A percentile compares a stretch with the other conserved stretches of the same genome.
Conservation (phyloP, 139 green algal genomes). For the Micractinium conductrix region DNA sequence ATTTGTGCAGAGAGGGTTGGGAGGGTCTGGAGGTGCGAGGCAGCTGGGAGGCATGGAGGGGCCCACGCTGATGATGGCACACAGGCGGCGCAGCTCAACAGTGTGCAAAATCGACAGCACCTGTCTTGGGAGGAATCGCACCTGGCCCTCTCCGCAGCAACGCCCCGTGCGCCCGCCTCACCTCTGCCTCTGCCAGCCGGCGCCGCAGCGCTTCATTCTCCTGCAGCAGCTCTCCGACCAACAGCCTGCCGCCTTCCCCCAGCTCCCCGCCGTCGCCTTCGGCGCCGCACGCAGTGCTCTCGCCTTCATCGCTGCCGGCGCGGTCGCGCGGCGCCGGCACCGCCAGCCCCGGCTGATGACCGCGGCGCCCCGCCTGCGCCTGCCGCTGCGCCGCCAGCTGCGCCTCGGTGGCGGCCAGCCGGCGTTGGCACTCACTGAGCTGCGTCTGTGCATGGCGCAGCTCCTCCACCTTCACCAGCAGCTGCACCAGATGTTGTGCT, state of each 20-base stretch:
- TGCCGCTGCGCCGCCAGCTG: background rate
- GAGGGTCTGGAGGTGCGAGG: too few relatives aligned
- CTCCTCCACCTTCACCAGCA: constrained; percentile 19
- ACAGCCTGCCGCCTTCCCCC: background rate
- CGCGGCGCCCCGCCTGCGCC: background rate
- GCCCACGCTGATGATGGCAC: too few relatives aligned
- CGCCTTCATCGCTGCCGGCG: background rate
- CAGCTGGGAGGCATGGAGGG: too few relatives aligned
- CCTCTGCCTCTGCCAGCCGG: constrained; percentile 54
- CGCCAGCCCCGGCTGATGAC: background rate
- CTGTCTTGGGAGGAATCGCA: too few relatives aligned
- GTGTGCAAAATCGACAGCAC: too few relatives aligned
- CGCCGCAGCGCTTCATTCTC: constrained; percentile 51
- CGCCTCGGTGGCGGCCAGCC: background rate
- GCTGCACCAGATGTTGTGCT: too few relatives aligned
- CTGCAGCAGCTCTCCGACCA: constrained; percentile 55
- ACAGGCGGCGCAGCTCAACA: too few relatives aligned
- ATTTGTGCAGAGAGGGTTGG: background rate
- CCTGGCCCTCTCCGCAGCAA: too few relatives aligned
- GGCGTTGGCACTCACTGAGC: constrained; percentile 65
- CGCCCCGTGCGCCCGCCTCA: constrained; percentile 42
- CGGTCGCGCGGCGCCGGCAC: background rate
- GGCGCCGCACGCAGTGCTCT: too few relatives aligned
- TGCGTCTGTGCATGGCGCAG: constrained; percentile 56
- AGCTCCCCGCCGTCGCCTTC: background rate